Base-by-base conservation (phyloP, 176 grass and related monocot species). In the Rhipidocladum racemiflorum region DNA sequence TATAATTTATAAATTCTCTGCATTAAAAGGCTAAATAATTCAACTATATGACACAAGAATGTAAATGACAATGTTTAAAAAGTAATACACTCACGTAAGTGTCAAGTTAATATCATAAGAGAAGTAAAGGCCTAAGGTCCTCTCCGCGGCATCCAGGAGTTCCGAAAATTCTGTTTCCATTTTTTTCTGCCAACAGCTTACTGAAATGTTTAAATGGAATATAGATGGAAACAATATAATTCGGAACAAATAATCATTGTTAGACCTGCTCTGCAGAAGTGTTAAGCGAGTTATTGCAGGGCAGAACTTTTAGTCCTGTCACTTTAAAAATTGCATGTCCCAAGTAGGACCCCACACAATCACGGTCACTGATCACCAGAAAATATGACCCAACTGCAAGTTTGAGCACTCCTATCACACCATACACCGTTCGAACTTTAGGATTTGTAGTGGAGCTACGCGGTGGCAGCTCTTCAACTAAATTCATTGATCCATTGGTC, bases 71-170 rank as follows among this genome's bases (percentile, higher is more conserved):
- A 79, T 61, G 11, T 59, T 86, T 73, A 34, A 36, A 38, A 69
- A 65, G 44, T 10, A 75, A 28, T 15, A 49, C 78, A 85, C 57
- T 82, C 70, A 99, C 96, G 76, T 87, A 79, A 99, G 87, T 46
- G 96, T 99, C 88, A 99, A 82, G 87, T 95, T 99, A 32, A 90
- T 82, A 77, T 99, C 96, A 17, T 95, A 95, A 34, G 93, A 99
- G 79, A 99, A 99, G 85, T 93, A 91, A 62, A 99, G 88, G 46
- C 96, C 96, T 44, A 88, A 56, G 45, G 91, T 84, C 83, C 70
- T 91, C 82, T 99, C 86, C 35, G 96, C 89, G 83, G 93, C 87
- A 66, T 87, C 81, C 80, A 99, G 70, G 24, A 99, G 89, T 69
- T 85, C 84, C 14, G 85, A 88, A 73, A 95, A 93, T 66, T 93